phyloP scores from a whole-genome alignment of 139 green algal species.

The Spirogloea muscicola region DNA sequence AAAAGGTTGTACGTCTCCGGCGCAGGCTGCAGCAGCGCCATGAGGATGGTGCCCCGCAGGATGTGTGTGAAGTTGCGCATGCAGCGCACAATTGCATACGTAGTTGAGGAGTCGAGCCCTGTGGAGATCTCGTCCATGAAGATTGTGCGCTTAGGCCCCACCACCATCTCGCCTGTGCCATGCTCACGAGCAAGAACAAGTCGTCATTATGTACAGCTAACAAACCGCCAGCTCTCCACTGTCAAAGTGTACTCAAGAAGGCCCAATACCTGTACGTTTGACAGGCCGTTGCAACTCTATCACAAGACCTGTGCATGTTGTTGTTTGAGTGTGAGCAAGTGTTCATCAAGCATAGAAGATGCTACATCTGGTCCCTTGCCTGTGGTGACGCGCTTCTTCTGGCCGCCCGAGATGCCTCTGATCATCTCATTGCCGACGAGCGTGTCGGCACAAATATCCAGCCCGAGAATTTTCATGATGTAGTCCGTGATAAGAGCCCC shows the following conservation, averaged over 20 bases:
- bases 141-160: conserved; percentile 48
- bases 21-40: conserved; percentile 78
- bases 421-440: conserved; percentile 69
- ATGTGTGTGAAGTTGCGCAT: conserved; percentile 29
- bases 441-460: conserved; percentile 53
- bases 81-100: conserved; percentile 24
- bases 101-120: conserved; percentile 44
- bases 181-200: no score
- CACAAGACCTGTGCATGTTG: no score
- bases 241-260: no score
- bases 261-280: no score
- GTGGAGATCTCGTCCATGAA: conserved; percentile 47
- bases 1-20: conserved; percentile 72
- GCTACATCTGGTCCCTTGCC: no score
- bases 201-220: no score
- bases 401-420: conserved; percentile 66
- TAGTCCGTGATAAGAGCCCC: conserved; percentile 43
- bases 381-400: conserved; percentile 68
- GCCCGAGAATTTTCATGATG: conserved; percentile 28
- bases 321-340: no score
- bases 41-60: conserved; percentile 42
- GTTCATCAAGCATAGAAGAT: no score
- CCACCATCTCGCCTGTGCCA: conserved; percentile 57
- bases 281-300: no score
- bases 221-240: no score